phyloP scores from a whole-genome alignment of 2,329 filamentous ascomycete species.

The Cladobotryum protrusum region DNA sequence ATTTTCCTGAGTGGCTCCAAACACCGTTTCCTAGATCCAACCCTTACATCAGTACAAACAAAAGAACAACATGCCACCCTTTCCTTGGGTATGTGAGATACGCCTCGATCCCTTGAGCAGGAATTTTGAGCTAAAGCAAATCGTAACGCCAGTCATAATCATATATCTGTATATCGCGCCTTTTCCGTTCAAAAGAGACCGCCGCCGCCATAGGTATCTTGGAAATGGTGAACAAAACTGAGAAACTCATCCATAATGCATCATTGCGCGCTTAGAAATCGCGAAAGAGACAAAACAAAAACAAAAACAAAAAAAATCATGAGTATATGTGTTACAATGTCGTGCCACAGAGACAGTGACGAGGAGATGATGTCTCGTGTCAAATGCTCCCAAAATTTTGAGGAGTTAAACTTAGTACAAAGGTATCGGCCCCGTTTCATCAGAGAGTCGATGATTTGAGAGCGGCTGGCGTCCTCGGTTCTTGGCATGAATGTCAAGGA shows the following conservation, averaged over 20 bases:
- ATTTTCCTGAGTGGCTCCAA: not conserved
- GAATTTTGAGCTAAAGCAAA: slow-evolving; percentile 10
- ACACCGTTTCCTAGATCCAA: not conserved
- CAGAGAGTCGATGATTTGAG: slow-evolving; percentile 19
- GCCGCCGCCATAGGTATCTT: slow-evolving; percentile 25
- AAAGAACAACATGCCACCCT: slow-evolving; percentile 4
- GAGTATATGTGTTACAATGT: not conserved
- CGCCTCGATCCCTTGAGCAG: not conserved
- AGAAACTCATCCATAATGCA: slow-evolving; percentile 8
- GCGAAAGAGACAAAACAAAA: not conserved
- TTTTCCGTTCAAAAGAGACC: slow-evolving; percentile 15
- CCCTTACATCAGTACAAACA: not conserved
- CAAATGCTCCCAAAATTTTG: too few species aligned
- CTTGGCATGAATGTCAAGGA: slow-evolving; percentile 43
- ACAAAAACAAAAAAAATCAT: slow-evolving; percentile 1
- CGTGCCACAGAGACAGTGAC: not conserved
- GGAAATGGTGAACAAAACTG: slow-evolving; percentile 16
- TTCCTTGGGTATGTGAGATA: not conserved
- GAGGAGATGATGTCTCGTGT: not conserved
- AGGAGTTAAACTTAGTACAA: slow-evolving; percentile 1
- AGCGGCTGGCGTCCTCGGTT: slow-evolving; percentile 28
- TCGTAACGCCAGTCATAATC: slow-evolving; percentile 23
- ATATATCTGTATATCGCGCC: slow-evolving; percentile 15
- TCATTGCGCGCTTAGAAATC: not conserved
- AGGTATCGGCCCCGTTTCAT: slow-evolving; percentile 36